Evolutionary conservation across 2,329 filamentous ascomycete genomes (phyloP).

Genomic region (Ilyonectria destructans): DNA sequence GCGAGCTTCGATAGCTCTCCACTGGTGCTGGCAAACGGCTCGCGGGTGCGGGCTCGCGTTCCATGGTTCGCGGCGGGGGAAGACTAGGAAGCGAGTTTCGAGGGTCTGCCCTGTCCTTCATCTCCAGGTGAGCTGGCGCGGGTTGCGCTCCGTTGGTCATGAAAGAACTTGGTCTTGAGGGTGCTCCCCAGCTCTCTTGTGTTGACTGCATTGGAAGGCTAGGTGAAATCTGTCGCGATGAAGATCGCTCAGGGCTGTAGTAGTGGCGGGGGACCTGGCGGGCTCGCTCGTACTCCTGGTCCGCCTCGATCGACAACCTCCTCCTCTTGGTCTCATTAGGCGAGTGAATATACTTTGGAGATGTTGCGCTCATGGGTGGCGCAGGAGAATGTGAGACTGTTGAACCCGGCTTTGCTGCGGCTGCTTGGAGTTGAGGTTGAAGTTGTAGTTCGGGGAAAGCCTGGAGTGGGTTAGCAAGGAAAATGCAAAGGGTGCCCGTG

Average conservation of each 20-base stretch:
- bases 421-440: slow-evolving; percentile 53
- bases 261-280: slow-evolving; percentile 66
- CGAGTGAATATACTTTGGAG: slow-evolving; percentile 67
- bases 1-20: slow-evolving; percentile 57
- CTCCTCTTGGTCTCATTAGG: slow-evolving; percentile 65
- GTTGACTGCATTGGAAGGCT: slow-evolving; percentile 44
- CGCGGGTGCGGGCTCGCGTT: slow-evolving; percentile 53
- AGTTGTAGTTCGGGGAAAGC: slow-evolving; percentile 63
- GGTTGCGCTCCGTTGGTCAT: slow-evolving; percentile 46
- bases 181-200: slow-evolving; percentile 56
- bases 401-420: slow-evolving; percentile 50
- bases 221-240: slow-evolving; percentile 57
- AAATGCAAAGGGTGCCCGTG: neutral
- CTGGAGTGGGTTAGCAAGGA: slow-evolving; percentile 53
- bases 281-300: slow-evolving; percentile 57
- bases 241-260: slow-evolving; percentile 54
- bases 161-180: slow-evolving; percentile 55
- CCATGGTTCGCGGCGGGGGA: slow-evolving; percentile 56
- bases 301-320: slow-evolving; percentile 61
- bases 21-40: slow-evolving; percentile 52
- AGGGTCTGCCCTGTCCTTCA: slow-evolving; percentile 54
- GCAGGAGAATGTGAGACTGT: slow-evolving; percentile 56
- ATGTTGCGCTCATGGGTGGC: slow-evolving; percentile 52
- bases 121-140: slow-evolving; percentile 53
- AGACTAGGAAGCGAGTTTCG: slow-evolving; percentile 61